A percentile compares a stretch with the other conserved stretches of the same genome.
These are phyloP conservation scores for Byssochlamys sp. DNA, from an alignment of 2,329 filamentous ascomycete species.

Conservation along the genomic window DNA sequence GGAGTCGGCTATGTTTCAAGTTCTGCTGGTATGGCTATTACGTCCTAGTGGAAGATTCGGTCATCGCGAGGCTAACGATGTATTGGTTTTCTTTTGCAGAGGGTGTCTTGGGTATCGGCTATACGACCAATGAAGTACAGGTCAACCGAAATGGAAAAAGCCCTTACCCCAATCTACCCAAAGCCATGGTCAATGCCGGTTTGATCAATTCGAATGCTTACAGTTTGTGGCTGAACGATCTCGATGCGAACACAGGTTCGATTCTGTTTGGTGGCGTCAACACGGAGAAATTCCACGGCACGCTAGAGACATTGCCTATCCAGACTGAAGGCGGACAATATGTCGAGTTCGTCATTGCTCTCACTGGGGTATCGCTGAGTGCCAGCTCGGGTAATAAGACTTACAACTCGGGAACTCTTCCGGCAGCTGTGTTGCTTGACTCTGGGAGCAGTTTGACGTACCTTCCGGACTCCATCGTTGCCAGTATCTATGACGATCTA, in stretches of 20 bases:
- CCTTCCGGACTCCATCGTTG: slow-evolving; percentile 24
- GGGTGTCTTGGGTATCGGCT: slow-evolving; percentile 80
- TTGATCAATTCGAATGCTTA: slow-evolving; percentile 58
- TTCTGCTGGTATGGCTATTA: slow-evolving; percentile 30
- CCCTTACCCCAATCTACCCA: slow-evolving; percentile 60
- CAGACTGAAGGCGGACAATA: slow-evolving; percentile 44
- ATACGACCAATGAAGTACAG: slow-evolving; percentile 59
- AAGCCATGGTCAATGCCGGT: slow-evolving; percentile 52
- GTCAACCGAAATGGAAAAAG: slow-evolving; percentile 41
- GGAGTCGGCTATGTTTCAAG: slow-evolving; percentile 49
- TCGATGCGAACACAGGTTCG: slow-evolving; percentile 54
- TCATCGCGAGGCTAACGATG: not conserved
- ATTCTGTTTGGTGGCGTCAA: slow-evolving; percentile 71
- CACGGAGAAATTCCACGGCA: slow-evolving; percentile 52
- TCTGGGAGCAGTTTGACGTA: slow-evolving; percentile 32
- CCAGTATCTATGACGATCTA: slow-evolving; percentile 48
- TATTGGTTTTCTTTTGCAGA: slow-evolving; percentile 32
- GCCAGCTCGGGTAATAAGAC: slow-evolving; percentile 11
- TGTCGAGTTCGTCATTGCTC: slow-evolving; percentile 58
- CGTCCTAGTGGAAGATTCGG: not conserved
- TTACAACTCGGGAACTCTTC: slow-evolving; percentile 31
- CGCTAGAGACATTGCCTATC: slow-evolving; percentile 58
- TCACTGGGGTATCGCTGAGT: slow-evolving; percentile 48
- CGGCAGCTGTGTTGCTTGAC: slow-evolving; percentile 32
- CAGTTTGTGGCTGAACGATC: slow-evolving; percentile 66